These are phyloP conservation scores for Decorospora gaudefroyi DNA, from an alignment of 2,329 filamentous ascomycete genomes.

Conservation along the genomic window DNA sequence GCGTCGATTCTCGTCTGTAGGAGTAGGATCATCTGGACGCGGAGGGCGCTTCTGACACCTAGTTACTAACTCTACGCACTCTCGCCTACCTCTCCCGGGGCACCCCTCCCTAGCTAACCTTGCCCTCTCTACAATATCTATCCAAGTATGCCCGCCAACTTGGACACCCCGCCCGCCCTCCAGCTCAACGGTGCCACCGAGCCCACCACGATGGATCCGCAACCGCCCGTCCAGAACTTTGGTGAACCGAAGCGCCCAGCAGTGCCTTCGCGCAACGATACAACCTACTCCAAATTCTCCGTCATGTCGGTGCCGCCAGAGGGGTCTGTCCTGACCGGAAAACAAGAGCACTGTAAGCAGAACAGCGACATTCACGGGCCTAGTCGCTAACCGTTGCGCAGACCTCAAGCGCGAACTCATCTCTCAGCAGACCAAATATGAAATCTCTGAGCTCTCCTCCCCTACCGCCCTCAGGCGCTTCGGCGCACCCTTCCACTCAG, in stretches of 20 bases:
- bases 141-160: conserved; percentile 32
- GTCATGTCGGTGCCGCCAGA: conserved; percentile 56
- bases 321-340: conserved; percentile 76
- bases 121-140: conserved; percentile 10
- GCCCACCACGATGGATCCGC: conserved; percentile 38
- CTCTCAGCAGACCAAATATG: conserved; percentile 82
- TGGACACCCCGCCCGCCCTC: conserved; percentile 34
- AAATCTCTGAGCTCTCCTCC: conserved; percentile 91
- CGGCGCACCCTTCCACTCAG: conserved; percentile 91
- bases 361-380: conserved; percentile 2
- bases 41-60: conserved; percentile 7
- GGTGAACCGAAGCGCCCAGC: conserved; percentile 30
- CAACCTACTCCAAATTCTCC: conserved; percentile 48
- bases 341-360: conserved; percentile 90
- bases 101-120: conserved; percentile 12
- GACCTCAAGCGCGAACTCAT: conserved; percentile 96
- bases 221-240: conserved; percentile 26
- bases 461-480: conserved; percentile 94
- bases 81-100: conserved; percentile 7
- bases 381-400: conserved; percentile 45
- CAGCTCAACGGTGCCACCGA: conserved; percentile 41
- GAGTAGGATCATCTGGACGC: too few species aligned
- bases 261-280: conserved; percentile 32
- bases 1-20: conserved; percentile 25
- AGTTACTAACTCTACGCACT: conserved; percentile 5